Percentiles rank a stretch among this genome's conserved stretches.
Evolutionary conservation across 345 rosid genomes (phyloP).

Genomic region (Citrus reticulata): DNA sequence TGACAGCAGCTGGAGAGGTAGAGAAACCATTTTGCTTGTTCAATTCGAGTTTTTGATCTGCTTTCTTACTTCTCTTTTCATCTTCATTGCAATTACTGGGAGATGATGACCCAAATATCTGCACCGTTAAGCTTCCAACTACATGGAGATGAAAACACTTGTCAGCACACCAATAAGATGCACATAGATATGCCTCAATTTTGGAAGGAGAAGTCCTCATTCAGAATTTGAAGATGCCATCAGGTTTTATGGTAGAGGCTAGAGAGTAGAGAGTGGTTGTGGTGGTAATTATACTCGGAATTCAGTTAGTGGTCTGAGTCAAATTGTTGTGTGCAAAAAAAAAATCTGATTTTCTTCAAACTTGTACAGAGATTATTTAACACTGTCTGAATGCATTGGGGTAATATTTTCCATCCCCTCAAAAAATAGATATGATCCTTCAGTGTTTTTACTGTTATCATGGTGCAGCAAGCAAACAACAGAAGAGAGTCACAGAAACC

Average conservation of each 20-base stretch:
- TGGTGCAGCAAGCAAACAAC: neutral
- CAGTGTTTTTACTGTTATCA: neutral
- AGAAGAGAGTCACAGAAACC: neutral
- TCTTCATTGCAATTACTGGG: slow-evolving; percentile 8
- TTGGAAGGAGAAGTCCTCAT: neutral
- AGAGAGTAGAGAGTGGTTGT: neutral
- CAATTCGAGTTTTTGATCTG: slow-evolving; percentile 3
- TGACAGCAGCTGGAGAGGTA: slow-evolving; percentile 30
- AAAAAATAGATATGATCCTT: neutral
- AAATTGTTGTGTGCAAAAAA: neutral
- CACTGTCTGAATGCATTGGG: neutral
- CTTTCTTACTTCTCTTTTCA: slow-evolving; percentile 14
- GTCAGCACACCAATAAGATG: neutral
- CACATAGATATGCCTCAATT: neutral
- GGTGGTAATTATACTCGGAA: neutral
- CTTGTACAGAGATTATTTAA: neutral
- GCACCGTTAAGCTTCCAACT: slow-evolving; percentile 60
- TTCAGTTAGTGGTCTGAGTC: neutral
- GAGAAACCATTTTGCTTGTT: slow-evolving; percentile 27
- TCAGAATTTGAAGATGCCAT: neutral
- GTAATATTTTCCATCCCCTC: neutral
- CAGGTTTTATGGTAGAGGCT: neutral
- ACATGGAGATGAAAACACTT: neutral
- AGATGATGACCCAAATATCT: slow-evolving; percentile 37
- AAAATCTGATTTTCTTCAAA: neutral